Base-by-base conservation (phyloP, 768 basidiomycete species). In the Tulasnella sp. region DNA sequence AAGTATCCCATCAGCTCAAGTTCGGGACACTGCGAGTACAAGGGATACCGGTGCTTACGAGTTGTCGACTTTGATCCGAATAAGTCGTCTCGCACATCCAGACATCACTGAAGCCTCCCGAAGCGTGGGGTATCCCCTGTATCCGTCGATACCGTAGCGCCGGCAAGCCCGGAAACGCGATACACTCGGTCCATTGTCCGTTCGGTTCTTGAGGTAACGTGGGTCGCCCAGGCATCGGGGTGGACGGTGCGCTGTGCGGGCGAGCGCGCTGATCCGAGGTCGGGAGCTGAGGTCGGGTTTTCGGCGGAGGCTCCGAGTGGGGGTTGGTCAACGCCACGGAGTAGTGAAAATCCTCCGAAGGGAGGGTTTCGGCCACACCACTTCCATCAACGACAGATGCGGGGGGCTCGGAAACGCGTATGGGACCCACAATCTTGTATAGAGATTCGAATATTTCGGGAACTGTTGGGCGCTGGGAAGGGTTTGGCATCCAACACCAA, bases 71-170 rank as follows among this genome's bases (percentile, higher is more conserved):
- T 5, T n/a, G 18, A 24, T 75, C 76, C 18, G 40, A 40, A 18
- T 77, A 77, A 6, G n/a, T 42, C 20, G 48, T 50, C 31, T 54
- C 46, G 54, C 46, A 77, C 54, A 54, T 41, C 76, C 76, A 77
- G 1, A 77, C 58, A 64, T 77, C 46, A 31, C 76, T 77, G n/a
- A 77, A 77, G 5, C 76, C 76, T 24, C 76, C 76, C 4, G 20
- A 16, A 16, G 76, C 76, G 31, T 69, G 64, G 3, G 64, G 64
- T 18, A 28, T 69, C 4, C 31, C 28, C 64, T 69, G n/a, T 31
- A 69, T 28, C 28, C 64, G 34, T 28, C 64, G 64, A 20, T 69
- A 69, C 11, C 64, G 64, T 37, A 69, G 64, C 31, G 64, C 3
- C 3, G 64, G 64, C 28, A 69, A 37, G 14, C 64, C 64, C 34